Evolutionary conservation across 306 rosid genomes (phyloP).

Genomic region (Quercus parvula): DNA sequence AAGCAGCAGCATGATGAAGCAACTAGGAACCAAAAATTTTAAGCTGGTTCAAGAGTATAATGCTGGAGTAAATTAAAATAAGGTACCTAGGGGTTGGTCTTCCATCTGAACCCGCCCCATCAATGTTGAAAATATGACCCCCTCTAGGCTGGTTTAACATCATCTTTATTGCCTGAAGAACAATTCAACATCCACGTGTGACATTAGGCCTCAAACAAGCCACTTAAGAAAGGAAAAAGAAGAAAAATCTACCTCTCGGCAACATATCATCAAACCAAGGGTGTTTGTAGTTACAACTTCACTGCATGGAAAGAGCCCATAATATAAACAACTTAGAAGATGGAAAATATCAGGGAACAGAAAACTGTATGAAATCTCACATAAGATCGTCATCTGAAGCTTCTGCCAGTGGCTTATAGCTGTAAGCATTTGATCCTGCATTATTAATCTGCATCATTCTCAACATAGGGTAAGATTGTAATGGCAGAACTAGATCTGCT

Average conservation of each 20-base stretch:
- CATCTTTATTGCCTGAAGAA: constrained; percentile 81
- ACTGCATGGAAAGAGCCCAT: constrained; percentile 49
- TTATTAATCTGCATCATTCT: constrained; percentile 77
- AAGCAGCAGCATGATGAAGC: constrained; percentile 5
- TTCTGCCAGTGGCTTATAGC: constrained; percentile 85
- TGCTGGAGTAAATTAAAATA: constrained; percentile 22
- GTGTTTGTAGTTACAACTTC: constrained; percentile 93
- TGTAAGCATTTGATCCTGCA: constrained; percentile 97
- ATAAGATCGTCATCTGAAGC: constrained; percentile 96
- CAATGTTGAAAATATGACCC: constrained; percentile 94
- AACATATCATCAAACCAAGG: constrained; percentile 96
- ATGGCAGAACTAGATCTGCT: constrained; percentile 20
- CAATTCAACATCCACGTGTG: constrained; percentile 28
- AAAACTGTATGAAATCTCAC: constrained; percentile 40
- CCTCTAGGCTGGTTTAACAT: constrained; percentile 86
- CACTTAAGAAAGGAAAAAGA: constrained; percentile 16
- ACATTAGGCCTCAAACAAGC: constrained; percentile 13
- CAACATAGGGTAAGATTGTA: constrained; percentile 33
- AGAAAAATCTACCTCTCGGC: constrained; percentile 74
- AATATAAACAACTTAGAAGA: constrained; percentile 12
- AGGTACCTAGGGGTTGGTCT: constrained; percentile 91
- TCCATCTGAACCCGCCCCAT: constrained; percentile 99
- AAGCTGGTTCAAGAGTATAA: background rate
- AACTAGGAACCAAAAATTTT: constrained; percentile 1
- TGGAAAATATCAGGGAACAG: background rate